Base-by-base conservation (phyloP, 2,329 filamentous ascomycete species). In the Blumeriella jaapii region DNA sequence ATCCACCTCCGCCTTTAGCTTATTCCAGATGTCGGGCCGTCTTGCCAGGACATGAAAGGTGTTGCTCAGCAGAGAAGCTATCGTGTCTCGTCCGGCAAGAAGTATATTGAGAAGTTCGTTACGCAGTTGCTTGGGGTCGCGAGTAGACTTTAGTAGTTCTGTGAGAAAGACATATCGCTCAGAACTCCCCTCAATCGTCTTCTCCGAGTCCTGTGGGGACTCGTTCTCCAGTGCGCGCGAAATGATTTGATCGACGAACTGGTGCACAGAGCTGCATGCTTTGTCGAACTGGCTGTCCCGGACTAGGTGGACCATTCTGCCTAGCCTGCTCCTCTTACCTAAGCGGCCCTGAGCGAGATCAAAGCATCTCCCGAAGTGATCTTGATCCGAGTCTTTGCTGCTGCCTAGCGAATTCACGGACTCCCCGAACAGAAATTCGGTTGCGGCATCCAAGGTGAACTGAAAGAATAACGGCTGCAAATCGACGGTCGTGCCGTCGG, bases 391-490 rank as follows among this genome's bases (percentile, higher is more conserved):
- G 23, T 44, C 44, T 28, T 45, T 38, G 2, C 26, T 18, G 18
- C 46, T 49, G 10, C 12, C 41, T 1, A 53, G 42, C 4, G 47
- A 59, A 29, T 52, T 61, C 2, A 77, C 73, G 10, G 61, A 65
- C 43, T 71, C 59, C 7, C 73, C 72, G 37, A 77, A 74, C 1
- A 78, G 55, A 42, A 76, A 73, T 17, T 55, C 52, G 0, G 53
- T 56, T 9, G 53, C 56, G 0, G 56, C 59, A 38, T 64, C 59
- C 2, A 63, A 42, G 3, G 59, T 62, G 6, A 83, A 61, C 50
- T 67, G 64, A 47, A 78, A 77, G 50, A 84, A 74, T 9, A 81
- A 57, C 2, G 62, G 60, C 44, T 80, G 72, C 4, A 84, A 54
- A 45, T 84, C 75, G 13, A 83, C 61, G 1, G 59, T 62, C 2